Evolutionary conservation across 306 rosid genomes (phyloP).

Genomic region (Neltuma alba): DNA sequence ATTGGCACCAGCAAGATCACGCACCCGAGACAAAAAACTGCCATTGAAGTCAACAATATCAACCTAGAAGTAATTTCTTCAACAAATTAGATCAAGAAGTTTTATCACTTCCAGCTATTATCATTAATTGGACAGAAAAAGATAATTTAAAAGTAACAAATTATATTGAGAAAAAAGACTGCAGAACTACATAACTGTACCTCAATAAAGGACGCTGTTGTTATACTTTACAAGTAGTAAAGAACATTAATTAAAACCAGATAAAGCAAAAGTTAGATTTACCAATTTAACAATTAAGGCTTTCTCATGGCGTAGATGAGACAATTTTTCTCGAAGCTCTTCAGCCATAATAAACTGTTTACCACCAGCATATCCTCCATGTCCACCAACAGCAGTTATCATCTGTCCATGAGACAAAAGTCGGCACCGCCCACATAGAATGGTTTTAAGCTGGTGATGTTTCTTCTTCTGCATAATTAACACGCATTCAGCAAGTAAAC

Average conservation of each 20-base stretch:
- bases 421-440: constrained; percentile 81
- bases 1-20: constrained; percentile 95
- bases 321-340: constrained; percentile 80
- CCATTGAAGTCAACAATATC: constrained; percentile 97
- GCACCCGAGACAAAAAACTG: constrained; percentile 85
- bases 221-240: background rate
- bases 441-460: constrained; percentile 85
- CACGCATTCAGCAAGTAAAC: background rate
- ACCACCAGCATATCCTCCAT: constrained; percentile 92
- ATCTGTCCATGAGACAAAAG: constrained; percentile 88
- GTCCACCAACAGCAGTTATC: constrained; percentile 98
- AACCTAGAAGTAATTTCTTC: constrained; percentile 63
- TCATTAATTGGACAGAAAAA: background rate
- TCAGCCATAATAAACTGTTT: constrained; percentile 79
- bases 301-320: constrained; percentile 76
- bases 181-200: background rate
- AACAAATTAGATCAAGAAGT: constrained; percentile 37
- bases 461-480: constrained; percentile 76
- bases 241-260: constrained; percentile 20
- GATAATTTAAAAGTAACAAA: background rate
- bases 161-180: constrained; percentile 7
- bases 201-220: background rate
- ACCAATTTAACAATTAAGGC: constrained; percentile 87
- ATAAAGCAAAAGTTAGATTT: constrained; percentile 25
- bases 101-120: constrained; percentile 14